Conservation (phyloP, 805 yeast genomes). For the Scheffersomyces stipitis region DNA sequence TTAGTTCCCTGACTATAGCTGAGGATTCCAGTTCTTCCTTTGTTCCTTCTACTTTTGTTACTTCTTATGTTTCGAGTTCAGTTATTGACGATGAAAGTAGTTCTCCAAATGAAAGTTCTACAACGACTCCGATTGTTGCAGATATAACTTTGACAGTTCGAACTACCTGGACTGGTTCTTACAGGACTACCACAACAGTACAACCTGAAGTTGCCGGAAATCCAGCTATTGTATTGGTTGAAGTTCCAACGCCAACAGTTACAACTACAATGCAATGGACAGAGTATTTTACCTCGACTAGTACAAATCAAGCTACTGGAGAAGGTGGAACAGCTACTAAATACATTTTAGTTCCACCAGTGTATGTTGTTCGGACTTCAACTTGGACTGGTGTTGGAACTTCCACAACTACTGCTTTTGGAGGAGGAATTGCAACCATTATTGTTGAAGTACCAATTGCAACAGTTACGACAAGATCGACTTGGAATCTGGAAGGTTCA, state of each 20-base stretch:
- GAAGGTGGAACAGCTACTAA: slow-evolving; percentile 11
- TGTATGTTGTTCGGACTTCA: slow-evolving; percentile 7
- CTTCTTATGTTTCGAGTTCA: too few relatives aligned
- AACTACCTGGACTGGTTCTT: slow-evolving; percentile 14
- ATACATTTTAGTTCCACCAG: slow-evolving; percentile 10
- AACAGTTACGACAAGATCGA: slow-evolving; percentile 9
- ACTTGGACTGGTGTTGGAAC: slow-evolving; percentile 8
- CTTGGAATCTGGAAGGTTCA: slow-evolving; percentile 3
- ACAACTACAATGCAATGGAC: slow-evolving; percentile 14
- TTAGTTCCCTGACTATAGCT: too few relatives aligned
- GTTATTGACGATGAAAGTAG: too few relatives aligned
- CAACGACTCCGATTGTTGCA: too few relatives aligned
- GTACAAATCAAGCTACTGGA: slow-evolving; percentile 5
- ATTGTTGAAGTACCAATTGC: slow-evolving; percentile 11
- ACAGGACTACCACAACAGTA: slow-evolving; percentile 6
- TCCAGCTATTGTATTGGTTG: slow-evolving; percentile 9
- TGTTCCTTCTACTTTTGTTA: too few relatives aligned
- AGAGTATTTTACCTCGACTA: slow-evolving; percentile 4
- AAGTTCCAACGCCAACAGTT: slow-evolving; percentile 13
- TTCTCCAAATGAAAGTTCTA: too few relatives aligned
- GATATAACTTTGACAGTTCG: slow-evolving; percentile 5
- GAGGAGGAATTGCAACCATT: slow-evolving; percentile 13
- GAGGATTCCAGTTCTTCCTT: too few relatives aligned
- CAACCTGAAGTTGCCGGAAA: slow-evolving; percentile 9
- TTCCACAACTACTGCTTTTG: slow-evolving; percentile 7